These are phyloP conservation scores for Diaporthe capsici DNA, from an alignment of 2,329 filamentous ascomycete genomes.

Conservation along the genomic window DNA sequence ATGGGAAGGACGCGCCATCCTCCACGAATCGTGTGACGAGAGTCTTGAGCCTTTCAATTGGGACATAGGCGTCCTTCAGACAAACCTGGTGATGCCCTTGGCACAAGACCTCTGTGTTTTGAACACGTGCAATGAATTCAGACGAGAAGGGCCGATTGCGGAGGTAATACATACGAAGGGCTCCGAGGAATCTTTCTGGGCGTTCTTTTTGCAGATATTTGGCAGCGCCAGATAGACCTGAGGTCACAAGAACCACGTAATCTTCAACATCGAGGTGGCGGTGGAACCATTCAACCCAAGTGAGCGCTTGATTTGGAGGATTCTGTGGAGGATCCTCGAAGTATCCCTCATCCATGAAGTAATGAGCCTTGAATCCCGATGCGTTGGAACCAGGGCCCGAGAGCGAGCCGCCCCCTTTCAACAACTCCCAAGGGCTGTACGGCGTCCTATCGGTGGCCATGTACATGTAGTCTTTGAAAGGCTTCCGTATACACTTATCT, in stretches of 20 bases:
- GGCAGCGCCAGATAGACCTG: neutral
- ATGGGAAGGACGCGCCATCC: constrained; percentile 42
- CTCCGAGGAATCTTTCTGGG: constrained; percentile 44
- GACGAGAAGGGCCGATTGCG: neutral
- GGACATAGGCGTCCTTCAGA: constrained; percentile 41
- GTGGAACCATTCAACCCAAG: constrained; percentile 40
- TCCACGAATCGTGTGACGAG: constrained; percentile 40
- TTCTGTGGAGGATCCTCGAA: constrained; percentile 35
- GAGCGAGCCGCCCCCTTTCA: constrained; percentile 13
- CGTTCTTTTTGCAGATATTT: constrained; percentile 40
- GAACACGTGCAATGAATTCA: constrained; percentile 25
- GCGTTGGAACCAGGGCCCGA: constrained; percentile 38
- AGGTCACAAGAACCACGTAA: neutral
- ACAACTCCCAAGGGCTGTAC: constrained; percentile 43
- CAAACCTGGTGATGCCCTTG: neutral
- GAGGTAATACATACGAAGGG: constrained; percentile 26
- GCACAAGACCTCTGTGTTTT: neutral
- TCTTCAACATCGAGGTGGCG: neutral
- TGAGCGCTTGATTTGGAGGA: neutral
- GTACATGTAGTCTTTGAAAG: neutral
- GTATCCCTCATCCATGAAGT: constrained; percentile 42
- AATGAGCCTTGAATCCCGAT: neutral
- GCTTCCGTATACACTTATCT: neutral
- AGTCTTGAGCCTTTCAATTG: constrained; percentile 34
- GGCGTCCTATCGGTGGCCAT: neutral